Base-by-base conservation (phyloP, 2,329 filamentous ascomycete species). In the Penicillium hesseltinei region DNA sequence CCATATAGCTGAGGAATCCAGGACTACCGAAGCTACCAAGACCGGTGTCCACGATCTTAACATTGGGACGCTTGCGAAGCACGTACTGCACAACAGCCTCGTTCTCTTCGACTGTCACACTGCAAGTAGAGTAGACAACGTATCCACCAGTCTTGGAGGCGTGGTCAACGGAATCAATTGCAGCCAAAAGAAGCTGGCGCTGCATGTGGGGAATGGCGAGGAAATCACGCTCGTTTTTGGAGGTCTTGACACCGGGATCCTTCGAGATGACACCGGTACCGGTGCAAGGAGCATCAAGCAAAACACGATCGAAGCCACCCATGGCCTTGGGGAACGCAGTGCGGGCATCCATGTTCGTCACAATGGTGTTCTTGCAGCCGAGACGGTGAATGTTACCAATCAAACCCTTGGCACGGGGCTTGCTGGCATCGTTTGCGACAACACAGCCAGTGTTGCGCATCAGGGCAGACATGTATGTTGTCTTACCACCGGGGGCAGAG, bases 191-290 rank as follows among this genome's bases (percentile, higher is more conserved):
- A 55, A 99, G 83, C 77, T 97, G 92, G 76, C 97, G 97, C 77
- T 99, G 94, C 58, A 91, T 84, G 76, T 99, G 94, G 0, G 94
- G 92, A 51, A 99, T 85, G 70, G 89, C 86, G 75, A 97, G 85
- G 80, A 99, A 99, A 75, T 99, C 94, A 64, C 88, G 88, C 73
- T 96, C 91, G 11, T 90, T 95, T 82, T 97, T 97, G 81, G 97
- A 97, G 25, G 93, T 97, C 83, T 99, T 99, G 66, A 99, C 92
- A 63, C 89, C 91, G 33, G 93, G 86, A 76, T 99, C 94, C 80
- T 99, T 99, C 62, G 92, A 89, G 65, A 99, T 99, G 71, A 99
- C 94, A 69, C 94, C 94, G 0, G 94, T 99, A 66, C 94, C 93
- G 3, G 92, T 96, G 79, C 94, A 97, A 5, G 94, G 94, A 1